phyloP scores from a whole-genome alignment of 148 eudicot genomes.

The Pharnaceum exiguum region DNA sequence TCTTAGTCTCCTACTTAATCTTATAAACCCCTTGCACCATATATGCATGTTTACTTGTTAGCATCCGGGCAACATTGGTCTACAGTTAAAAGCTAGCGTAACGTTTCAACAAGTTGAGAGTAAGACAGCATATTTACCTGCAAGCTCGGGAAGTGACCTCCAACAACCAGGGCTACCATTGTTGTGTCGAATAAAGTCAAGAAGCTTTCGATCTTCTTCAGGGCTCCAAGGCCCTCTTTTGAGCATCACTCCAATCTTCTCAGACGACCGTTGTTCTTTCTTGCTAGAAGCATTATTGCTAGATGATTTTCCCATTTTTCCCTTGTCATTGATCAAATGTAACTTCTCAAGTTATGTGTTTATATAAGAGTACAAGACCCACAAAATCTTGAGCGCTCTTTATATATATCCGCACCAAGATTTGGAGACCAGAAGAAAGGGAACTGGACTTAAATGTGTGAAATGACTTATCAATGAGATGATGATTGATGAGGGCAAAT shows the following conservation, averaged over 20 bases:
- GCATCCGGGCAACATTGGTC: no score
- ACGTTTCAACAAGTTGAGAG: background rate
- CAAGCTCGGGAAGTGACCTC: conserved; percentile 27
- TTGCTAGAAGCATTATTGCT: background rate
- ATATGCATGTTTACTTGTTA: no score
- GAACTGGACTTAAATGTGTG: conserved; percentile 4
- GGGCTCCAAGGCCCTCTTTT: conserved; percentile 23
- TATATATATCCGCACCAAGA: background rate
- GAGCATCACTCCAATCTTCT: background rate
- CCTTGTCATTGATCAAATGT: background rate
- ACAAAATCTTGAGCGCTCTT: background rate
- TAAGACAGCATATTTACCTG: conserved; percentile 6
- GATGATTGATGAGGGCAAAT: background rate
- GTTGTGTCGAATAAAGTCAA: conserved; percentile 13
- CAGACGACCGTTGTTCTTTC: no score
- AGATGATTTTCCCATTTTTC: conserved; percentile 6
- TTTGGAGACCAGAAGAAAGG: background rate
- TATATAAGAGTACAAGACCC: no score
- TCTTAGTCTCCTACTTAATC: no score
- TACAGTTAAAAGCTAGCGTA: no score
- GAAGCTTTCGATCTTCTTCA: conserved; percentile 25
- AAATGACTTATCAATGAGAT: conserved; percentile 18
- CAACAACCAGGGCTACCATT: conserved; percentile 14
- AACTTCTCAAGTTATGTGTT: background rate
- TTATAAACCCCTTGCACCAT: no score